Percentiles rank a stretch among this genome's conserved stretches.
These are phyloP conservation scores for Colletotrichum phormii DNA, from an alignment of 2,329 filamentous ascomycete species.

Conservation along the genomic window DNA sequence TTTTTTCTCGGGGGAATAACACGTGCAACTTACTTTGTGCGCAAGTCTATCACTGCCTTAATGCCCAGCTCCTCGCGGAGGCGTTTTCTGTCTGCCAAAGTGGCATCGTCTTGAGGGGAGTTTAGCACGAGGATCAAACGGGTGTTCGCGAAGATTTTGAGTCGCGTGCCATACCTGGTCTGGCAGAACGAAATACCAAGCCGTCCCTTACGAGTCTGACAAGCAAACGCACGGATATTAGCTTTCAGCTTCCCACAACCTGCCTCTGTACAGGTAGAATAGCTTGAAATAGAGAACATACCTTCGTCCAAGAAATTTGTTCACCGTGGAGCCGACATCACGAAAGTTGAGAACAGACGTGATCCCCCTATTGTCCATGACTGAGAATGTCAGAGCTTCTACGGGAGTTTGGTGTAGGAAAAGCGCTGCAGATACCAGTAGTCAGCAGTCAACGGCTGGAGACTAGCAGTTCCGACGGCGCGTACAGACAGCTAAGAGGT, in stretches of 20 bases:
- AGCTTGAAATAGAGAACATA: conserved; percentile 47
- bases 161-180: conserved; percentile 58
- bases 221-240: not conserved
- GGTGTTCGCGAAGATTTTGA: not conserved
- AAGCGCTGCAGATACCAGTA: not conserved
- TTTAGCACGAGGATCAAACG: not conserved
- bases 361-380: conserved; percentile 29
- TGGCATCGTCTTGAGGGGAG: conserved; percentile 73
- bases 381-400: not conserved
- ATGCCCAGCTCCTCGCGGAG: conserved; percentile 73
- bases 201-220: conserved; percentile 67
- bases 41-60: conserved; percentile 80
- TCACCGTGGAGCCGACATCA: conserved; percentile 78
- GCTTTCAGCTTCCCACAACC: not conserved
- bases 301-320: conserved; percentile 67
- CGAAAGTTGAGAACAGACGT: conserved; percentile 76
- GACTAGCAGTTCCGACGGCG: not conserved
- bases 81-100: conserved; percentile 68
- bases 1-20: not conserved
- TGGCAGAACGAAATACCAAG: conserved; percentile 75
- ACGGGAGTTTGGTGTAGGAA: not conserved
- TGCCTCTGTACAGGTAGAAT: not conserved
- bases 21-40: conserved; percentile 70
- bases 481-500: not conserved
- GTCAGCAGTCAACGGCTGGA: not conserved